Base-by-base conservation (phyloP, 106 monocot species). In the Dioscorea zingiberensis region DNA sequence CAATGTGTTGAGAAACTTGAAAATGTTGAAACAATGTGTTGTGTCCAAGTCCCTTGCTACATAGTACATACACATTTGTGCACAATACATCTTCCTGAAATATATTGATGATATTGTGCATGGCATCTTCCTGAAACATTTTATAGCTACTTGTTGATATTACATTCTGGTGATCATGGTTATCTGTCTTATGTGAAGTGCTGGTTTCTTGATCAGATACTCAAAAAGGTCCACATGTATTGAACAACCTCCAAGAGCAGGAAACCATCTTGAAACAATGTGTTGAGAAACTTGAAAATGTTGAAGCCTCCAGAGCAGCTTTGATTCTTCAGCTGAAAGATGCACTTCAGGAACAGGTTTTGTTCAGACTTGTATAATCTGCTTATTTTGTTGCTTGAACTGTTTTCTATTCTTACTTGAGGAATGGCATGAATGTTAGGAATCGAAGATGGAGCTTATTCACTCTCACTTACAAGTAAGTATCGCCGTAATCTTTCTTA, bases 291-390 rank as follows among this genome's bases (percentile, higher is more conserved):
- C 87, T 99, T 53, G 76, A 78, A 78, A 77, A 63, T 66, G 65
- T 84, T 63, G 79, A 84, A 78, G 65, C 80, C 56, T 60, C 64
- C 47, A 99, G 98, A 76, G 48, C 60, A 68, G 44, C 82, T 27
- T 69, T 99, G 55, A 56, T 89, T 67, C 45, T 64, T 65, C 77
- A 80, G 71, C 74, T 99, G 55, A 86, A 80, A 68, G 89, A 99
- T 69, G 98, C 89, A 46, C 70, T 93, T 51, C 62, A 76, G 55
- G 89, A 99, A 69, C 98, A 99, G 89, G 98, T 93, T 38, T 38
- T 38, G 4, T 38, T 38, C 38, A 6, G 10, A 38, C 4, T 38
- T 38, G 10, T 38, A 38, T 38, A 10, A 6, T 66, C 32, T 25
- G 12, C 27, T n/a, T 15, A 27, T 62, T 48, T 22, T 13, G 1